Conservation (phyloP, 208 protist genomes). For the Porcisia deanei region DNA sequence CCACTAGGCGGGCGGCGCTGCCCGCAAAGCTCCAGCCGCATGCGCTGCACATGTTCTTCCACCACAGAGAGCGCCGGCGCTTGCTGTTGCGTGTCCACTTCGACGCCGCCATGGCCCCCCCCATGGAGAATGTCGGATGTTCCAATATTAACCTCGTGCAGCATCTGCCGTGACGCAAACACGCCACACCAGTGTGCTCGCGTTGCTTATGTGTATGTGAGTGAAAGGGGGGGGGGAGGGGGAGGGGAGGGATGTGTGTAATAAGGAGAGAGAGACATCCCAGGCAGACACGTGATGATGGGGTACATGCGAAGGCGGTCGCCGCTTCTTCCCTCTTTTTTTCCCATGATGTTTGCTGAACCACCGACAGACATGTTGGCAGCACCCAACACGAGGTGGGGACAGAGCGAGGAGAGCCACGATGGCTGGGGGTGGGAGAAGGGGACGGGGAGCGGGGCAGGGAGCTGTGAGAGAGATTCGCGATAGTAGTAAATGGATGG, state of each 20-base stretch:
- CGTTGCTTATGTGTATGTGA: neutral
- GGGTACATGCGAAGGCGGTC: too few species aligned
- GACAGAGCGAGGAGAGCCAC: too few species aligned
- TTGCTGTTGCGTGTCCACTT: constrained; percentile 4
- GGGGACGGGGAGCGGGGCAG: neutral
- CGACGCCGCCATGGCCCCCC: neutral
- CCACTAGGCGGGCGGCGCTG: constrained; percentile 13
- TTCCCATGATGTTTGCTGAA: too few species aligned
- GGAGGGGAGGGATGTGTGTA: neutral
- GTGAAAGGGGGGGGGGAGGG: neutral
- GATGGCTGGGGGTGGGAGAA: neutral
- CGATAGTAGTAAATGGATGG: neutral
- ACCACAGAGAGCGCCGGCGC: constrained; percentile 21
- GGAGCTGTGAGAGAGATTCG: neutral
- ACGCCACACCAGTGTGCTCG: neutral
- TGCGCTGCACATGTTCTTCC: constrained; percentile 27
- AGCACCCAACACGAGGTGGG: too few species aligned
- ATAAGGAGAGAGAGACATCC: neutral
- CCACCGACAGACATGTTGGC: too few species aligned
- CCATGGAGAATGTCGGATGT: constrained; percentile 19
- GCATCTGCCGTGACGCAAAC: neutral
- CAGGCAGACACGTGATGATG: neutral
- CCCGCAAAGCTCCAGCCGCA: constrained; percentile 26
- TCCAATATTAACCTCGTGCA: constrained; percentile 46
- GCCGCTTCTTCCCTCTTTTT: too few species aligned